Percentiles rank a stretch among this genome's conserved stretches.
These are phyloP conservation scores for Bocquillonia castaneifolia DNA, from an alignment of 441 rosid species.

Conservation along the genomic window DNA sequence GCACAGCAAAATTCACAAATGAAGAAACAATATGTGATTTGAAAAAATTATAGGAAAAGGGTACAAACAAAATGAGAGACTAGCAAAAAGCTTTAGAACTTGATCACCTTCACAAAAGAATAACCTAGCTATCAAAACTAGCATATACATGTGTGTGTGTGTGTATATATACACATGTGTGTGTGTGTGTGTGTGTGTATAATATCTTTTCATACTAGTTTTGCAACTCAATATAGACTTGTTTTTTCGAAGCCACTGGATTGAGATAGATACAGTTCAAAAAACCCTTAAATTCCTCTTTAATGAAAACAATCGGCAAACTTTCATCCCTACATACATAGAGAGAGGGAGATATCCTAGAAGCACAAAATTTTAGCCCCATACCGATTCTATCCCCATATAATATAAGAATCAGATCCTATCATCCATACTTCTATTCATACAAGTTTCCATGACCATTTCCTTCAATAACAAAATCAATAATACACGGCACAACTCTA, in stretches of 20 bases:
- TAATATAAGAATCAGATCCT: conserved; percentile 8
- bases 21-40: background rate
- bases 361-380: background rate
- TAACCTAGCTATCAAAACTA: no score
- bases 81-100: background rate
- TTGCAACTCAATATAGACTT: background rate
- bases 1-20: background rate
- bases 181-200: no score
- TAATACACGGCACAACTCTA: background rate
- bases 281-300: background rate
- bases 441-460: conserved; percentile 1
- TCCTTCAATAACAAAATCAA: background rate
- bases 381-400: background rate
- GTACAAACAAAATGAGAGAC: no score
- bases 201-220: background rate
- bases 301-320: background rate
- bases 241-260: background rate
- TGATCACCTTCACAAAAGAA: background rate
- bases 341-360: background rate
- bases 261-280: background rate
- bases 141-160: no score
- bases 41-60: no score
- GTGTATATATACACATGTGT: no score
- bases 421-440: background rate
- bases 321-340: no score